phyloP scores from a whole-genome alignment of 192 early-diverging fungal genomes.

The Pilobolus umbonatus region DNA sequence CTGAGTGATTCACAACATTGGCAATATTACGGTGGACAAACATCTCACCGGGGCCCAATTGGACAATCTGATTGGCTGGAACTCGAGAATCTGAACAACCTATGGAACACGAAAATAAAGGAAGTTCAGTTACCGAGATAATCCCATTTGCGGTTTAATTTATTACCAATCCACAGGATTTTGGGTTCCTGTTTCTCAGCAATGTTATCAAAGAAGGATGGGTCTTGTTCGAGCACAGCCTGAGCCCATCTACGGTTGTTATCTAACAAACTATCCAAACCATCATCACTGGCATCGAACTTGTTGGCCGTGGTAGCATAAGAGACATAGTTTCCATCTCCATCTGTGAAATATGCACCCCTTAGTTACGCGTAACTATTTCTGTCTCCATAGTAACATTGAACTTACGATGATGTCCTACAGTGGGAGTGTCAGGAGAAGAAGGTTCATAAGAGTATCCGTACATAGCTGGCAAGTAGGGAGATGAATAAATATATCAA shows the following conservation, averaged over 20 bases:
- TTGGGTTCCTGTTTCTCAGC: conserved; percentile 75
- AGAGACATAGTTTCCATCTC: too few relatives aligned
- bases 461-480: too few relatives aligned
- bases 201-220: conserved; percentile 68
- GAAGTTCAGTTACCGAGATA: not conserved
- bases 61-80: conserved; percentile 72
- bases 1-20: conserved; percentile 79
- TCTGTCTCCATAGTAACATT: too few relatives aligned
- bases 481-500: too few relatives aligned
- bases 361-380: too few relatives aligned
- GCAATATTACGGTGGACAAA: conserved; percentile 99
- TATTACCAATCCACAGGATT: conserved; percentile 78
- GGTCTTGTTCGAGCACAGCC: conserved; percentile 50
- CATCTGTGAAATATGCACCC: too few relatives aligned
- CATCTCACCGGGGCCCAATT: conserved; percentile 73
- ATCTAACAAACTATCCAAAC: conserved; percentile 36
- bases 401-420: too few relatives aligned
- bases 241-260: conserved; percentile 62
- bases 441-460: too few relatives aligned
- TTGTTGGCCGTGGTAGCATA: conserved; percentile 13
- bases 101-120: conserved; percentile 10
- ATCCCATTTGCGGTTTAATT: not conserved
- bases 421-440: too few relatives aligned
- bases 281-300: conserved; percentile 17
- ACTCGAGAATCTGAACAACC: conserved; percentile 94